Evolutionary conservation across 495 filamentous ascomycete genomes (phyloP).

Genomic region (Alectoria sarmentosa): DNA sequence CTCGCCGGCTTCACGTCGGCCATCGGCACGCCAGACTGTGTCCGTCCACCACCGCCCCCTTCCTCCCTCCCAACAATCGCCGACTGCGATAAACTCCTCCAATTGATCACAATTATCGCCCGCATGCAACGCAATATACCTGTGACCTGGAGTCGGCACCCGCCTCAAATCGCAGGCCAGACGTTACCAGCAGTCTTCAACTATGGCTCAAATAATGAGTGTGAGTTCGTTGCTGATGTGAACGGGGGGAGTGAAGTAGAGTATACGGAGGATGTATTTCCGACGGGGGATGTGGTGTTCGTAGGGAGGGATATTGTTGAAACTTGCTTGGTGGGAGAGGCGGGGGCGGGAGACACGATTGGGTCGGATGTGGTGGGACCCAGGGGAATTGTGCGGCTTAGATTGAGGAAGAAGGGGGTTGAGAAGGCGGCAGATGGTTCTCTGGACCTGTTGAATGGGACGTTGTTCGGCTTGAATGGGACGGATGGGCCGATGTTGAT

Average conservation of each 20-base stretch:
- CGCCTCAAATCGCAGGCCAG: not conserved
- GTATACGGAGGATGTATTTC: not conserved
- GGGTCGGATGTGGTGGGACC: not conserved
- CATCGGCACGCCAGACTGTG: not conserved
- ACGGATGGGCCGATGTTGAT: not conserved
- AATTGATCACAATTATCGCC: not conserved
- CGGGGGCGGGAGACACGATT: not conserved
- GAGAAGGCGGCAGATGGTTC: not conserved
- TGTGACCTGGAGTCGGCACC: not conserved
- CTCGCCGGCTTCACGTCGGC: not conserved
- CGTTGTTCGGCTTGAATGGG: not conserved
- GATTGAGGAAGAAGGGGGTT: not conserved
- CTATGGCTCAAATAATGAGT: not conserved
- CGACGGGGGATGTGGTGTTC: not conserved
- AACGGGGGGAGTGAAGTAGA: not conserved
- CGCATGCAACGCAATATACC: not conserved
- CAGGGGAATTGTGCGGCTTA: not conserved
- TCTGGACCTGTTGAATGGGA: not conserved
- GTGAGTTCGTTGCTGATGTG: not conserved
- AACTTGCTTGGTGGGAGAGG: not conserved
- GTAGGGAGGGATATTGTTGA: not conserved
- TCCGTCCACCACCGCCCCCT: not conserved
- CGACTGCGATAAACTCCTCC: not conserved
- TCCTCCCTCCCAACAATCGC: not conserved
- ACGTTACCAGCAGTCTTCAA: not conserved